Evolutionary conservation across 495 filamentous ascomycete species (phyloP).

Genomic region (Trichoderma asperelloides): DNA sequence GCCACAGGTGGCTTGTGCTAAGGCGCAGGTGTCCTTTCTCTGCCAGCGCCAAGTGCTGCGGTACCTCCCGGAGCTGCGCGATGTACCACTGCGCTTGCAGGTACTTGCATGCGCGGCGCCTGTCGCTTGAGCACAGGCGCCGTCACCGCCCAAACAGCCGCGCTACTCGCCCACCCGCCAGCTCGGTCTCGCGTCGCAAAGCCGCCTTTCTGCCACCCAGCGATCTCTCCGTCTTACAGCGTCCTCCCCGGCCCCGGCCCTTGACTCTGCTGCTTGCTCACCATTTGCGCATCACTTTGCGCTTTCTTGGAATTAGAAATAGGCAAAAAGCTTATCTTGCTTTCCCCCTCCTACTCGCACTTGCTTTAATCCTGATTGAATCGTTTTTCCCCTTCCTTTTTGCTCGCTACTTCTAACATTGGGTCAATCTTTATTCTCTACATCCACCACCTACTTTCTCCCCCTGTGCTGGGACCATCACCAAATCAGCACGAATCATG

Average conservation of each 20-base stretch:
- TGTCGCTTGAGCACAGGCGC: background rate
- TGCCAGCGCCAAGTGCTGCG: too few species aligned
- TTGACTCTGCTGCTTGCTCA: background rate
- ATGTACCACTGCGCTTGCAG: background rate
- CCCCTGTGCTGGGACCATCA: background rate
- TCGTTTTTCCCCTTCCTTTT: too few species aligned
- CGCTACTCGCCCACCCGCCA: background rate
- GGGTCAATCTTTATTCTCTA: background rate
- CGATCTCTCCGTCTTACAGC: background rate
- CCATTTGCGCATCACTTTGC: background rate
- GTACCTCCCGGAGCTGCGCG: background rate
- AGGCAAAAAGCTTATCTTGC: background rate
- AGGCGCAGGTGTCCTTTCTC: background rate
- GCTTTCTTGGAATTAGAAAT: background rate
- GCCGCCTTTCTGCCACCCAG: background rate
- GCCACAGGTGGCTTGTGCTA: slow-evolving; percentile 1
- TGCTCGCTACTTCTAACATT: background rate
- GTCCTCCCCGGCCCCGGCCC: background rate
- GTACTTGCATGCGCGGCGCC: background rate
- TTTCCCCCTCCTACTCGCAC: background rate
- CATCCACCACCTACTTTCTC: background rate
- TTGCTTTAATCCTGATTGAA: too few species aligned
- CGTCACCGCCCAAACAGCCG: slow-evolving; percentile 1
- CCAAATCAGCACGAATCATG: slow-evolving; percentile 30
- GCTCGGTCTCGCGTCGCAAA: background rate